Evolutionary conservation across 257 asterid species (phyloP), one percentile per base, ranked within the genome.

Genomic region (Ballota nigra): DNA sequence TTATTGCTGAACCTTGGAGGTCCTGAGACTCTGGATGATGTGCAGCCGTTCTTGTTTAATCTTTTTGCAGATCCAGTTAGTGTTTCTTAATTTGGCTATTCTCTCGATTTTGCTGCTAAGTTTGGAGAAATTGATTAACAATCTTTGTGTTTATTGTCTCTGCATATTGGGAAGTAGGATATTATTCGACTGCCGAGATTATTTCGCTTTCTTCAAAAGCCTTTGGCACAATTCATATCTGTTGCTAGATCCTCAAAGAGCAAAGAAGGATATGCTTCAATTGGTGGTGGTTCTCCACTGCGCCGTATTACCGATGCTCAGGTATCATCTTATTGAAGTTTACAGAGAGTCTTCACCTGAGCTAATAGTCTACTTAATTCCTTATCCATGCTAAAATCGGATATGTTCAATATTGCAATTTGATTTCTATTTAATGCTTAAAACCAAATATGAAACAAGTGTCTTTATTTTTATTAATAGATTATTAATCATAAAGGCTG

Each of bases 211-310:
- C 92, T 94, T 69, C 99, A 94, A 75, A 94, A 83, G 87, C 99
- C 99, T 33, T 74, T 94, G 83, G 99, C 99, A 47, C 91, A 94
- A 65, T 94, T 94, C 83, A 86, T 94, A 73, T 94, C 99, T 58
- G 91, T 88, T 74, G 97, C 73, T 49, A 88, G 99, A 94, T 87
- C 99, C 12, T 92, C 97, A 15, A 94, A 94, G 90, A 94, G 99
- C 86, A 91, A 82, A 84, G 97, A 94, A 81, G 99, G 99, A 49
- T 94, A 91, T 85, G 99, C 99, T 79, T 85, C 99, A 74, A 94
- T 94, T 63, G 99, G 99, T 66, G 97, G 99, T 65, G 99, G 99
- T 71, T 94, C 99, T 82, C 97, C 99, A 72, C 92, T 94, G 71
- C 96, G 99, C 34, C 97, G 95, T 55, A 94, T 94, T 68, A 94